These are phyloP conservation scores for Suillus brevipes DNA, from an alignment of 768 basidiomycete species.

Conservation along the genomic window DNA sequence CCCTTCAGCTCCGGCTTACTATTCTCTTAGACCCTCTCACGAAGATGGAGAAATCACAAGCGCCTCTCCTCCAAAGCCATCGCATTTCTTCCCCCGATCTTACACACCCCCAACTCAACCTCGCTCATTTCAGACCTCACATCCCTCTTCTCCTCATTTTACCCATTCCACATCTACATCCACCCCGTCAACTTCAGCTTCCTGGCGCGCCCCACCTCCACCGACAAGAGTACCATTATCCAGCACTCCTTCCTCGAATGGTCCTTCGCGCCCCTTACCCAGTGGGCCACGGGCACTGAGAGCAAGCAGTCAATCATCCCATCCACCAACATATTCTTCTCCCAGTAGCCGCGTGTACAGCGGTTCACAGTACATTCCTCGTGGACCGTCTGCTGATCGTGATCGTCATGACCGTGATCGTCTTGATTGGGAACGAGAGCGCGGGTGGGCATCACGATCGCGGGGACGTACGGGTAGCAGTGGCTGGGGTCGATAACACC, in stretches of 20 bases:
- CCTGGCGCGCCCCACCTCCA: conserved; percentile 32
- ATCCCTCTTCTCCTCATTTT: conserved; percentile 25
- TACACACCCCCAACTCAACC: conserved; percentile 50
- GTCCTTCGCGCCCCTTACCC: conserved; percentile 35
- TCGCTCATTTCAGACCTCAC: conserved; percentile 40
- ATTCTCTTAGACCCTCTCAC: conserved; percentile 37
- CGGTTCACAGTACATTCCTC: conserved; percentile 41
- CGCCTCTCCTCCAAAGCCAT: conserved; percentile 36
- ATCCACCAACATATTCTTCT: conserved; percentile 19
- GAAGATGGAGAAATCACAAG: conserved; percentile 56
- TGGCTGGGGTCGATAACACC: conserved; percentile 34
- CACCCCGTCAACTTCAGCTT: conserved; percentile 17
- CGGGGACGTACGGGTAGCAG: conserved; percentile 37
- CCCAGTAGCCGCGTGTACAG: conserved; percentile 22
- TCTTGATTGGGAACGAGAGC: conserved; percentile 21
- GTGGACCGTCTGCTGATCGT: conserved; percentile 54
- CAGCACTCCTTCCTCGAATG: conserved; percentile 19
- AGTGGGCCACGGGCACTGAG: conserved; percentile 43
- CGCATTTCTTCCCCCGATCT: conserved; percentile 35
- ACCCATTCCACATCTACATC: conserved; percentile 24
- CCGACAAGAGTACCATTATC: conserved; percentile 32
- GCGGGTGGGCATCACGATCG: conserved; percentile 32
- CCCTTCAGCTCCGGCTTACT: conserved; percentile 6
- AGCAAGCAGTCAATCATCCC: conserved; percentile 24
- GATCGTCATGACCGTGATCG: conserved; percentile 48